Evolutionary conservation across 768 basidiomycete genomes (phyloP), one percentile per base, ranked within the genome.

Genomic region (Megacollybia marginata): DNA sequence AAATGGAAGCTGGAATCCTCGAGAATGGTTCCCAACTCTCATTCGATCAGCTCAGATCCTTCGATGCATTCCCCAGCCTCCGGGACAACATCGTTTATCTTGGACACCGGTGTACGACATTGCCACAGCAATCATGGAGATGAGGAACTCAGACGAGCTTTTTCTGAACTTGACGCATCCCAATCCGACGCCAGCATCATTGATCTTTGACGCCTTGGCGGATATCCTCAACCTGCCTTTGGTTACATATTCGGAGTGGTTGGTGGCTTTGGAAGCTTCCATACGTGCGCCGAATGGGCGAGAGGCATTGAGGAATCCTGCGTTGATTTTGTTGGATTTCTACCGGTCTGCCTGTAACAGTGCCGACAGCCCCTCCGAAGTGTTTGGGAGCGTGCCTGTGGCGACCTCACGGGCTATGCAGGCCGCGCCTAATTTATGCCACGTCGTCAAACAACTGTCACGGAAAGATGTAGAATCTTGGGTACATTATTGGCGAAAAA

Each of bases 41-140:
- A 57, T 66, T 35, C 54, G 55, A 38, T 60, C 10, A 51, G 59
- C 28, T 42, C 50, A 10, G 19, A 50, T 56, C 49, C 42, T 62
- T 28, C 23, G 45, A 5, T 63, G 57, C 43, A 32, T 68, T 28
- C 66, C 66, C 6, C 55, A 54, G 16, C 32, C 54, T 5, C 46
- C 53, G 12, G 55, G 54, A 16, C 58, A 60, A 44, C 16, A 28
- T 28, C 23, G 6, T 9, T 48, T 59, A 16, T 59, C 64, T 2
- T 69, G 66, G 69, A 50, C 69, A n/a, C 64, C 68, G 0, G 56
- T 64, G 5, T 54, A 66, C 47, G 44, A 47, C 6, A 68, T 61
- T 8, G 67, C 67, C n/a, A 48, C 52, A 6, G 60, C 59, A 1
- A 47, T 67, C 19, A 44, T 60, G n/a, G 60, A 62, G 34, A 59